Conservation (phyloP, 257 asterid species). For the Solanum chiquidenum region DNA sequence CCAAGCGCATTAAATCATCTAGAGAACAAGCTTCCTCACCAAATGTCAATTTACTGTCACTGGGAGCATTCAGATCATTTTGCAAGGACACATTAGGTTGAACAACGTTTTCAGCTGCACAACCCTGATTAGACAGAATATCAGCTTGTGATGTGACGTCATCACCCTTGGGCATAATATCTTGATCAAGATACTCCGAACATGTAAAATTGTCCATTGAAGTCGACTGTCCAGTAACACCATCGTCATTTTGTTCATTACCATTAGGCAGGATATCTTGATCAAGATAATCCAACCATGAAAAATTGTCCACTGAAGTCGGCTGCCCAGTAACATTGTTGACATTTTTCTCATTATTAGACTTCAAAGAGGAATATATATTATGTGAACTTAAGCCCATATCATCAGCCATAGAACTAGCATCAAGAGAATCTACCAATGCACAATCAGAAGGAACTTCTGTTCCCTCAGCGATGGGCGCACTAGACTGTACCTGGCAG, state of each 20-base stretch:
- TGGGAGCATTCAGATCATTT: slow-evolving; percentile 12
- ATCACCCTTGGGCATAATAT: slow-evolving; percentile 15
- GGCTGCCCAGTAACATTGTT: slow-evolving; percentile 7
- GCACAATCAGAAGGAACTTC: slow-evolving; percentile 26
- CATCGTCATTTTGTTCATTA: slow-evolving; percentile 9
- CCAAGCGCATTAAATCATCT: slow-evolving; percentile 8
- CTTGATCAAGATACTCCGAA: slow-evolving; percentile 44
- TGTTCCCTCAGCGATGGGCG: slow-evolving; percentile 17
- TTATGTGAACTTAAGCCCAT: slow-evolving; percentile 36
- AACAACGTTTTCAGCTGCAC: slow-evolving; percentile 27
- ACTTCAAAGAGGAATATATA: slow-evolving; percentile 21
- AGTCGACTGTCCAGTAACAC: slow-evolving; percentile 10
- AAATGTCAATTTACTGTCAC: slow-evolving; percentile 8
- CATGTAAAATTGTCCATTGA: slow-evolving; percentile 31
- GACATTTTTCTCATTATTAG: slow-evolving; percentile 10
- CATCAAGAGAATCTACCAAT: slow-evolving; percentile 19
- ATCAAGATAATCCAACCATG: slow-evolving; percentile 64
- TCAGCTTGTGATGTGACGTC: slow-evolving; percentile 21
- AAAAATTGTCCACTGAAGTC: slow-evolving; percentile 14
- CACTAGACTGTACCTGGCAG: slow-evolving; percentile 17
- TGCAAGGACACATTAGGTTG: slow-evolving; percentile 16
- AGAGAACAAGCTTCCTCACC: slow-evolving; percentile 9
- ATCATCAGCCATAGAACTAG: slow-evolving; percentile 28
- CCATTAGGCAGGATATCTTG: slow-evolving; percentile 19
- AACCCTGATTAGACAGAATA: slow-evolving; percentile 17